Percentiles rank a stretch among this genome's conserved stretches.
phyloP scores from a whole-genome alignment of 176 grass and related monocot species.

The Dendrocalamus sinicus region DNA sequence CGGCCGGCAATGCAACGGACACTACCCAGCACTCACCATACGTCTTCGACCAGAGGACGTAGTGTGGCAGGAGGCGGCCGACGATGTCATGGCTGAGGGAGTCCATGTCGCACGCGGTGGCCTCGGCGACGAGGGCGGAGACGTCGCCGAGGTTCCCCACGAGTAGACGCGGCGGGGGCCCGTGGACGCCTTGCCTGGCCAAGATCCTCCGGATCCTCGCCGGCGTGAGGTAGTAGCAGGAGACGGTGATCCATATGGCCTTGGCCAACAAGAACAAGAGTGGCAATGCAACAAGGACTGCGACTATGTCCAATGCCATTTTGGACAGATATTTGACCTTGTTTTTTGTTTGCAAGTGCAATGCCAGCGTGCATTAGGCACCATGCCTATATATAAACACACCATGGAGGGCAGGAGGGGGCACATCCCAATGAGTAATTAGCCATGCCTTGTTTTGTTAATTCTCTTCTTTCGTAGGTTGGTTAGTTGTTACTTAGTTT shows the following conservation, averaged over 20 bases:
- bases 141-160: constrained; percentile 75
- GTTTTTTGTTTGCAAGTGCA: constrained; percentile 24
- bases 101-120: constrained; percentile 69
- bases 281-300: constrained; percentile 19
- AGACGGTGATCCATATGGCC: constrained; percentile 64
- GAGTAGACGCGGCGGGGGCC: constrained; percentile 60
- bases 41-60: constrained; percentile 70
- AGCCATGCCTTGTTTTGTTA: too few relatives aligned
- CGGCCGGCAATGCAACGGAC: neutral
- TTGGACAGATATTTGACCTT: constrained; percentile 3
- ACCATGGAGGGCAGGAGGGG: neutral
- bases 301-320: constrained; percentile 13
- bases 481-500: too few relatives aligned
- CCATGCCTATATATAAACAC: neutral
- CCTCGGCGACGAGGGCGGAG: constrained; percentile 53
- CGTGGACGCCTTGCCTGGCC: constrained; percentile 63
- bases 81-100: constrained; percentile 83
- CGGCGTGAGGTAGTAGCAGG: constrained; percentile 76
- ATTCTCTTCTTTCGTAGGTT: too few relatives aligned
- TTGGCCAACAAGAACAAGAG: constrained; percentile 53
- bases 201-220: constrained; percentile 62
- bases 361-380: constrained; percentile 16
- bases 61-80: constrained; percentile 84
- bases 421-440: neutral
- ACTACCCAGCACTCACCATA: constrained; percentile 66